Evolutionary conservation across 805 yeast genomes (phyloP).

Genomic region (Kuraishia capsulata): DNA sequence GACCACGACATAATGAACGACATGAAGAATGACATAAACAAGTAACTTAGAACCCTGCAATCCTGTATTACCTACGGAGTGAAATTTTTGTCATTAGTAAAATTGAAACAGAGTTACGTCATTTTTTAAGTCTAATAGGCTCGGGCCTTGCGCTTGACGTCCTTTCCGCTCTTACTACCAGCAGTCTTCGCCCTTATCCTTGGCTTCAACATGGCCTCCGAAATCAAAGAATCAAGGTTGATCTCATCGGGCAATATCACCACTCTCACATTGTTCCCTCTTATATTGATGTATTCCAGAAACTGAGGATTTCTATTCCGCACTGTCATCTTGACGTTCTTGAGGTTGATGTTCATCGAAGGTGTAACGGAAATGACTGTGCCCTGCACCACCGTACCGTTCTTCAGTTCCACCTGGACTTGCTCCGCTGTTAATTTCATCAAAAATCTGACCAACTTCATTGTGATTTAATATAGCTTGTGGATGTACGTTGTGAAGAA

Average conservation of each 20-base stretch:
- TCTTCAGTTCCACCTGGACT: conserved; percentile 84
- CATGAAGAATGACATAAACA: too few species aligned
- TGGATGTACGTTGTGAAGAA: too few species aligned
- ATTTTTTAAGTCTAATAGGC: neutral
- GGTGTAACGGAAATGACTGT: conserved; percentile 81
- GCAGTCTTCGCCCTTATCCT: conserved; percentile 20
- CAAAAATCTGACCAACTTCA: conserved; percentile 69
- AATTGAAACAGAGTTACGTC: neutral
- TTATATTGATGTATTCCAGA: conserved; percentile 70
- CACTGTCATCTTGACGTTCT: conserved; percentile 72
- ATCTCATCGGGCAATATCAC: conserved; percentile 79
- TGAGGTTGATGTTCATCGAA: conserved; percentile 78
- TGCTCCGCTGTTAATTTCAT: conserved; percentile 82
- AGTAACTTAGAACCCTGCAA: too few species aligned
- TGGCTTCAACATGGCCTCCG: conserved; percentile 36
- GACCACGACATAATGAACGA: too few species aligned
- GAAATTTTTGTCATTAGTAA: too few species aligned
- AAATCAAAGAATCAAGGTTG: conserved; percentile 56
- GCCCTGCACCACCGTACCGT: conserved; percentile 83
- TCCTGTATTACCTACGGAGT: too few species aligned
- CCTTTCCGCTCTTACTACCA: conserved; percentile 29
- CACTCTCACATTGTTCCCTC: conserved; percentile 86
- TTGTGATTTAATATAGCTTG: conserved; percentile 12
- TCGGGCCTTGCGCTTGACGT: neutral
- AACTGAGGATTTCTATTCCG: conserved; percentile 59